Evolutionary conservation across 768 basidiomycete genomes (phyloP), one percentile per base, ranked within the genome.

Genomic region (Exidia glandulosa): DNA sequence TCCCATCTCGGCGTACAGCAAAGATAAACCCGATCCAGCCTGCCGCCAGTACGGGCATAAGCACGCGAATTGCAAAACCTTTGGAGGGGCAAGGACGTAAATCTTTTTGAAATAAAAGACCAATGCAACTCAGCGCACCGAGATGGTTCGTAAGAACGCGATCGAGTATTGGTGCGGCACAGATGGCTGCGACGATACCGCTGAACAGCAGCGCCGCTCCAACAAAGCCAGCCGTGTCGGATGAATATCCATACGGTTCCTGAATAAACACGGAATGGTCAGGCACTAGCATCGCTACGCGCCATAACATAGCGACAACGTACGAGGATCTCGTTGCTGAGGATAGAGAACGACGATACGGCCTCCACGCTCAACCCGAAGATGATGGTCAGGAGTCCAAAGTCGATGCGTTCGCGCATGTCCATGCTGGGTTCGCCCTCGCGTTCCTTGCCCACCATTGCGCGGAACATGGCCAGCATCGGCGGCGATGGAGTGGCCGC

Each of bases 141-240:
- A 82, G 82, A 63, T 85, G 79, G 3, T 57, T 45, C 10, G 87
- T 91, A 62, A 93, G 81, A n/a, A 90, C 81, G 23, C 90, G 83
- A 66, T 92, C 90, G 66, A 90, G 86, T 3, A 91, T 70, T 0
- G 90, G 91, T 0, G 90, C 82, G 0, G 85, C 80, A 56, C 84
- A 65, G 32, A 84, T 73, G 0, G 90, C 85, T 10, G 83, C 79
- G 2, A 88, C 70, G 60, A 93, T 80, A 25, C 91, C 90, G 0
- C 85, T 76, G 34, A 90, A 71, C 14, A 90, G 78, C 34, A 90
- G 70, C 33, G 77, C 77, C n/a, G 79, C 81, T 56, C 29, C 66
- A 73, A 92, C 73, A 36, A 90, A 75, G 6, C 90, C 90, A 33
- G 84, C 77, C n/a, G 72, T 76, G 60, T 81, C 77, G 30, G 79